Conservation (phyloP, 179 eudicot genomes). For the Amaranthus tricolor region DNA sequence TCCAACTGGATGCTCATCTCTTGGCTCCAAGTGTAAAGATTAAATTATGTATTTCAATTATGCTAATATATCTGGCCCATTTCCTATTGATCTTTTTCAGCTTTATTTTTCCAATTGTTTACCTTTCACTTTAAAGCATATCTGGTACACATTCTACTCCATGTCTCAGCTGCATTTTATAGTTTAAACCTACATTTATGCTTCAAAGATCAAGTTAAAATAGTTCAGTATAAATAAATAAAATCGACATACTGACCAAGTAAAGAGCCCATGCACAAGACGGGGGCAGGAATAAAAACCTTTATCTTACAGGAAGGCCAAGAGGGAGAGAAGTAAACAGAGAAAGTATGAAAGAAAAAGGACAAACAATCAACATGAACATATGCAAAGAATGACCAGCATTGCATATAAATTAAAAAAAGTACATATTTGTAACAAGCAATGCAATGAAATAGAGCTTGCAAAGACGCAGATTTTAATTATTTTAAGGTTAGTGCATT, state of each 20-base stretch:
- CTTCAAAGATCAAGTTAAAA: background rate
- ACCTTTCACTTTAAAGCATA: background rate
- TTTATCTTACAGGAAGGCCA: background rate
- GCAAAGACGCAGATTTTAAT: background rate
- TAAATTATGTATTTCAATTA: slow-evolving; percentile 16
- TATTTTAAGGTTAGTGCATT: background rate
- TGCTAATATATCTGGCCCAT: slow-evolving; percentile 8
- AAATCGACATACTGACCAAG: background rate
- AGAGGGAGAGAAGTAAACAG: background rate
- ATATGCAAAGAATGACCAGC: background rate
- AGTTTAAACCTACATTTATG: background rate
- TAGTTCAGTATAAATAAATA: background rate
- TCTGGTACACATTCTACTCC: background rate
- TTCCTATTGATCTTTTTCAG: background rate
- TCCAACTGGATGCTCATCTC: slow-evolving; percentile 13
- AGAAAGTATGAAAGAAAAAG: background rate
- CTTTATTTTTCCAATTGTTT: background rate
- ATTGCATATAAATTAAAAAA: background rate
- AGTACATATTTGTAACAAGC: background rate
- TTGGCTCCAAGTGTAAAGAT: slow-evolving; percentile 17
- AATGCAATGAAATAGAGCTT: background rate
- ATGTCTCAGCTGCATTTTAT: background rate
- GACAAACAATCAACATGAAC: background rate
- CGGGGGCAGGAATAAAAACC: background rate
- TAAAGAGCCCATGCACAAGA: background rate